Evolutionary conservation across 2,329 filamentous ascomycete genomes (phyloP), one percentile per base, ranked within the genome.

Genomic region (Aaosphaeria pasadenensis): DNA sequence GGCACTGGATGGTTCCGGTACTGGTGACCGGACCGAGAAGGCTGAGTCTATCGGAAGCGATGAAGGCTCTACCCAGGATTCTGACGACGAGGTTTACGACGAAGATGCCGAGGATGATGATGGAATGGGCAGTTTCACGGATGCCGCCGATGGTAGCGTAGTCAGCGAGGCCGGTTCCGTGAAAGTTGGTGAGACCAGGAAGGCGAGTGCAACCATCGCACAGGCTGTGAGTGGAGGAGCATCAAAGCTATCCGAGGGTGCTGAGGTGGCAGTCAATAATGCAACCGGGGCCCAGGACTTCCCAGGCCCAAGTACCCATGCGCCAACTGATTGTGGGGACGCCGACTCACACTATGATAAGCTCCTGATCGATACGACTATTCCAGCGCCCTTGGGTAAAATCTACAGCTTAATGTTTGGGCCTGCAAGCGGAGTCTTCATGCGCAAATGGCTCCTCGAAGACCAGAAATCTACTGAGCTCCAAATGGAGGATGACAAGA

Each of bases 381-480:
- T 99, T 43, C 80, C 87, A 0, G 94, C 92, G 2, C 94, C 94
- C 0, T 75, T 99, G 1, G 94, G 94, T 45, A 95, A 96, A 66
- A 84, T 97, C 30, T 99, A 95, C 70, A 87, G 84, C 53, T 74
- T 96, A 48, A 80, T 96, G 58, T 99, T 96, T 62, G 94, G 95
- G 0, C 82, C 88, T 2, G 81, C 79, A 2, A 96, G 91, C 1
- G 81, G 84, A 5, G 74, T 80, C 0, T 99, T 91, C 73, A 91
- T 99, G 83, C 78, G 81, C 9, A 94, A 90, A 61, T 97, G 90
- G 80, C 77, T 99, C 40, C 79, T 88, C 1, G 85, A 85, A 24
- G 90, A 96, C 48, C 89, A 96, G 66, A 97, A 96, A 67, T 94
- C 89, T 40, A 79, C 81, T 4, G 94, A 99, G n/a, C 70, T 97